Evolutionary conservation across 768 basidiomycete genomes (phyloP), one percentile per base, ranked within the genome.

Genomic region (Mrakia blollopis): DNA sequence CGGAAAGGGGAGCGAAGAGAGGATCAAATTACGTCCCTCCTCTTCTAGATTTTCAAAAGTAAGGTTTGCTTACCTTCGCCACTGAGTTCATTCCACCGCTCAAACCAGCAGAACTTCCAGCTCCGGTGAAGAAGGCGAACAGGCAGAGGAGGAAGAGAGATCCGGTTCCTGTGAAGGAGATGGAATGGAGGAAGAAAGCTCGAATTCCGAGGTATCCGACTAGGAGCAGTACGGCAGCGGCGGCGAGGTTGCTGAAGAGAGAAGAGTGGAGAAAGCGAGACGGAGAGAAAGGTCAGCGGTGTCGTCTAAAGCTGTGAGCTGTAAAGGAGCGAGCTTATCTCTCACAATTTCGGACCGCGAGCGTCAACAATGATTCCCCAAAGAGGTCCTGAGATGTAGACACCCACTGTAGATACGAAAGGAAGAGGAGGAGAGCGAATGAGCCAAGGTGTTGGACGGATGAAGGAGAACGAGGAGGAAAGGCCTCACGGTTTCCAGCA

Each of bases 291-390:
- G 60, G 30, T 65, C 35, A 41, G 50, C 69, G 44, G 8, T 3
- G 10, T 25, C 63, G 11, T 21, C 28, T 2, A 23, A 73, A 4
- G 30, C 32, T 23, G 4, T 21, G 30, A 18, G 57, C 28, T 68
- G 44, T 30, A 69, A 23, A 61, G 57, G 25, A 18, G 37, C 54
- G 50, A 23, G 35, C 41, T n/a, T n/a, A n/a, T n/a, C n/a, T n/a
- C 84, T 70, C 61, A 85, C 84, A 83, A 71, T 76, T 88, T 87
- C 28, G 92, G 92, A 1, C 93, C 93, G 37, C 86, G 85, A 18
- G 83, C 76, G 83, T 96, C 94, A 6, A 92, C 90, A 23, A 94
- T 86, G 70, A 89, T 87, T 5, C 94, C 94, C 89, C 89, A 91
- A 7, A 78, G 25, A 25, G 77, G 77, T 16, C 91, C 92, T 23